Conservation (phyloP, 225 moss, liverwort and hornwort species). For the Pseudisothecium myosuroides region DNA sequence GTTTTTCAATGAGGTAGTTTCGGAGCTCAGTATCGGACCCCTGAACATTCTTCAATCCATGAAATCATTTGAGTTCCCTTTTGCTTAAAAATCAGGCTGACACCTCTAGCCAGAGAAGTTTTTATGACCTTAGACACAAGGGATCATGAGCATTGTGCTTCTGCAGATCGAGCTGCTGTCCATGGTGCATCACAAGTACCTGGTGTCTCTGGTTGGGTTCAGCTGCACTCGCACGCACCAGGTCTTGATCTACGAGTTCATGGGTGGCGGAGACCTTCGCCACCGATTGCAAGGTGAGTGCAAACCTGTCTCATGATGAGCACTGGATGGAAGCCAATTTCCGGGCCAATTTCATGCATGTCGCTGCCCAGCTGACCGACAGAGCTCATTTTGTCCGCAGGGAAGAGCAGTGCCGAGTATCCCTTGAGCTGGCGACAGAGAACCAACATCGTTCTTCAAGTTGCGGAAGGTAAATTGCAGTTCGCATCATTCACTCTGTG, state of each 20-base stretch:
- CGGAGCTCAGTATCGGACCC: background rate
- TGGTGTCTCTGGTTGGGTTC: background rate
- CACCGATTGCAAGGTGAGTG: background rate
- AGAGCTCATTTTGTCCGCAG: background rate
- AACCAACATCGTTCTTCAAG: background rate
- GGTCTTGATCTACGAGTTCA: background rate
- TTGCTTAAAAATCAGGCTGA: background rate
- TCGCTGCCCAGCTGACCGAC: background rate
- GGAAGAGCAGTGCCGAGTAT: background rate
- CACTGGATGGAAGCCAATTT: too few species aligned
- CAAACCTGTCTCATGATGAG: background rate
- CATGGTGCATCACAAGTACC: background rate
- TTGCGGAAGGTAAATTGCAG: background rate
- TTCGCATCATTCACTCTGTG: background rate
- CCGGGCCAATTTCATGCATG: background rate
- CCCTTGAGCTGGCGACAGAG: slow-evolving; percentile 5
- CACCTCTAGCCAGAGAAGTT: background rate
- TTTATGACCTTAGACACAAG: too few species aligned
- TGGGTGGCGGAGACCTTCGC: background rate
- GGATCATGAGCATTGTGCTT: background rate
- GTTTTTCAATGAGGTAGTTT: background rate
- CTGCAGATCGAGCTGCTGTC: background rate
- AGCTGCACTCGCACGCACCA: background rate
- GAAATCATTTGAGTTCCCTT: background rate
- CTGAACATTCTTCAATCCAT: background rate